Evolutionary conservation across 208 protist genomes (phyloP), one percentile per base, ranked within the genome.

Genomic region (Jaenimonas drosophilae): DNA sequence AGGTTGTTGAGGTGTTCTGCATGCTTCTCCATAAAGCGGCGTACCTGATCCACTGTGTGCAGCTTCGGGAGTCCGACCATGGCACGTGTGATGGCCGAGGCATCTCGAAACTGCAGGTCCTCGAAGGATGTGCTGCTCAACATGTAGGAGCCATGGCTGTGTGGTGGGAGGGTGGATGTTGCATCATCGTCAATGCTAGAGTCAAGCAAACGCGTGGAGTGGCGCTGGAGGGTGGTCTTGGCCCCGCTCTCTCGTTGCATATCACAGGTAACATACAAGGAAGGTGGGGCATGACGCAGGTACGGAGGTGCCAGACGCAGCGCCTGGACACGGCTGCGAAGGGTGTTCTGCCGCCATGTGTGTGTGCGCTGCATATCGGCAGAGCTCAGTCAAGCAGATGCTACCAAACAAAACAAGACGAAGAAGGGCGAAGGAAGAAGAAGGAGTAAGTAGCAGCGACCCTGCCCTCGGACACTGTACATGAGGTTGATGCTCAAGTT

Each of bases 251-350:
- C 41, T 25, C 9, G n/a, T 0, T 2, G 9, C 21, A 57, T 39
- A 21, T 70, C 65, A 46, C 67, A 82, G 9, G 83, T 91, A 0
- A 86, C 40, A 59, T 91, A 91, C 7, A 80, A 23, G 12, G 53
- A 40, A 11, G 83, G 83, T 16, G 83, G 78, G 9, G 71, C 68
- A 27, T 80, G 72, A 3, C 83, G 68, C 31, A 88, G 48, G 40
- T 80, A 91, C 19, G 70, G 44, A 0, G 67, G 45, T 7, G 46
- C 49, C 11, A 45, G 26, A 27, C 46, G 41, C 25, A 71, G 19
- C 21, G n/a, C 30, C 23, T 38, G 29, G 16, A 82, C 46, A 12
- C 41, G 55, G 12, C 30, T 14, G 30, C 7, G 9, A 14, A 14
- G 30, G 30, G 7, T 7, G 30, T 34, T 34, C 9, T 34, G 9